These are phyloP conservation scores for Coemansia asiatica DNA, from an alignment of 192 early-diverging fungal species.

Conservation along the genomic window DNA sequence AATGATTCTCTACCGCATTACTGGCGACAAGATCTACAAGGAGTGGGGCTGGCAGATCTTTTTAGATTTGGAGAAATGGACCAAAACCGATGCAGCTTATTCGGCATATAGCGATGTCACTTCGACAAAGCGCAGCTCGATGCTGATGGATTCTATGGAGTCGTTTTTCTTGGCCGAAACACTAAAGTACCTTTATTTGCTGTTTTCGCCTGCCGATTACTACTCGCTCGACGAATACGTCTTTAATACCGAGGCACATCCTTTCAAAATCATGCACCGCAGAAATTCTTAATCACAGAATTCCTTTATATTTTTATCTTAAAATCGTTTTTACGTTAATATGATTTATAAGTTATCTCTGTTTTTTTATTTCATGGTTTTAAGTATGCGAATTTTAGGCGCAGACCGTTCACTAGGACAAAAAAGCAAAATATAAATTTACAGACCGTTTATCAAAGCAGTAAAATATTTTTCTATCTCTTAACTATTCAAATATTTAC, in stretches of 20 bases:
- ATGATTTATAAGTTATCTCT: background rate
- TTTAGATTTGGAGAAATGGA: slow-evolving; percentile 76
- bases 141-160: slow-evolving; percentile 54
- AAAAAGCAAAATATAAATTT: background rate
- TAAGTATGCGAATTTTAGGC: background rate
- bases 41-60: slow-evolving; percentile 89
- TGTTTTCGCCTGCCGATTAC: slow-evolving; percentile 70
- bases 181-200: slow-evolving; percentile 89
- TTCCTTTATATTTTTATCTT: background rate
- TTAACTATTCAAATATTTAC: too few relatives aligned
- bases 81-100: slow-evolving; percentile 66
- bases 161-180: slow-evolving; percentile 80
- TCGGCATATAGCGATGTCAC: slow-evolving; percentile 57
- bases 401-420: background rate
- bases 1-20: slow-evolving; percentile 83
- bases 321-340: too few relatives aligned
- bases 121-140: slow-evolving; percentile 23
- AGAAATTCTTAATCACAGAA: background rate
- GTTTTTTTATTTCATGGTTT: background rate
- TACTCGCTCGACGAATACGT: slow-evolving; percentile 82
- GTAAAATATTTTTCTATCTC: background rate
- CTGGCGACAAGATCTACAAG: slow-evolving; percentile 69
- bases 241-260: slow-evolving; percentile 95
- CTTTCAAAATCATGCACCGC: slow-evolving; percentile 62
- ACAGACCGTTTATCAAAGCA: background rate